Evolutionary conservation across 371 early-diverging fungal genomes (phyloP), one percentile per base, ranked within the genome.

Genomic region (Lichtheimia ramosa): DNA sequence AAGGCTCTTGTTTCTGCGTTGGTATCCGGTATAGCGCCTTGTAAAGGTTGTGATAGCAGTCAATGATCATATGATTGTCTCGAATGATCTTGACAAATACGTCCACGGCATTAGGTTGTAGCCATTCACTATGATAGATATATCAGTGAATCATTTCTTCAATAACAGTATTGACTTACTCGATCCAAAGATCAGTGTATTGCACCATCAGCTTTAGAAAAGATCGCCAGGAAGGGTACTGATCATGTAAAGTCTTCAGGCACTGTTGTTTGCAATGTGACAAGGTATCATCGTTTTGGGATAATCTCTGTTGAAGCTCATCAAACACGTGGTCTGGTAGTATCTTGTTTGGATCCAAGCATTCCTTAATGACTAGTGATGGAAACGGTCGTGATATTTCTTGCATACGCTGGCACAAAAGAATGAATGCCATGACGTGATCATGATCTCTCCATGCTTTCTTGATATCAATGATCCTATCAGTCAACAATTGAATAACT

Each of bases 171-270:
- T 2, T 55, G 24, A 51, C 56, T 52, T 62, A 73, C 74, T 51
- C 54, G n/a, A 65, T 59, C 74, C 74, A 73, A 4, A 73, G 40
- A 64, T 73, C 74, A 10, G 63, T 34, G 59, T 68, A 73, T 41
- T 73, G 74, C 21, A 65, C 42, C 52, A 73, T 63, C 7, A 59
- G 41, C 43, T 59, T 68, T 1, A 73, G 24, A 0, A 70, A 48
- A 16, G 74, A 73, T 56, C 59, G 46, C 66, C 67, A 70, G 2
- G 55, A 55, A n/a, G 64, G 51, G 14, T 43, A 20, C 51, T 52
- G 54, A 15, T 56, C 56, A 7, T 28, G 28, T 18, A 73, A 48
- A 1, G 24, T 46, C 1, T 53, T 21, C 18, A 64, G 24, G 21
- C 74, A 70, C 61, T 58, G 61, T 10, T 50, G n/a, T 48, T 68